phyloP scores from a whole-genome alignment of 495 filamentous ascomycete species.

The Neurospora sp. region DNA sequence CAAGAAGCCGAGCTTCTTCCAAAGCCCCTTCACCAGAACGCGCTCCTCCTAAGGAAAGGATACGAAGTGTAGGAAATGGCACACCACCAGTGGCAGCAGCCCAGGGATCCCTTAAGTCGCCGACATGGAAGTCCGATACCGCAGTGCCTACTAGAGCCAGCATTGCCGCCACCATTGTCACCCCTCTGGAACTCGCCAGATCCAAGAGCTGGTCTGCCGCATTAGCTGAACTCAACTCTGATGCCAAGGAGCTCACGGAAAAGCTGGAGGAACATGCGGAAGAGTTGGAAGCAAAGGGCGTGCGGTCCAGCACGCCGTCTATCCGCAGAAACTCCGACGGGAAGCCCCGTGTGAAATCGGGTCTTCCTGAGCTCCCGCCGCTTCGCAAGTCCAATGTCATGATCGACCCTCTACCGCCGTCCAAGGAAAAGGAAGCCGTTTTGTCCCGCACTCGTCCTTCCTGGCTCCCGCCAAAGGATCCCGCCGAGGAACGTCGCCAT shows the following conservation, averaged over 20 bases:
- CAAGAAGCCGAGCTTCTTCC: constrained; percentile 39
- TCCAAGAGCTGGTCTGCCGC: constrained; percentile 81
- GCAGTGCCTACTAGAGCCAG: constrained; percentile 16
- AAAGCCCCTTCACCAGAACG: constrained; percentile 50
- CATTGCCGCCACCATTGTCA: constrained; percentile 10
- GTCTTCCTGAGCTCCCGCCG: constrained; percentile 63
- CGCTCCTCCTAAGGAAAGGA: constrained; percentile 33
- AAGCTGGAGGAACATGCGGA: constrained; percentile 80
- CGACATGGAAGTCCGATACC: constrained; percentile 33
- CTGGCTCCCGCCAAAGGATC: constrained; percentile 92
- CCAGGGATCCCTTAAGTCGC: constrained; percentile 38
- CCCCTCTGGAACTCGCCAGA: constrained; percentile 38
- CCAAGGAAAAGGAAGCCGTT: constrained; percentile 92
- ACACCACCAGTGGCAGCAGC: constrained; percentile 40
- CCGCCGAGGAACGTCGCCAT: constrained; percentile 84
- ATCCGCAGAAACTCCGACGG: constrained; percentile 31
- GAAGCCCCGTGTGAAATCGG: constrained; percentile 47
- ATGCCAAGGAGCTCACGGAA: constrained; percentile 81
- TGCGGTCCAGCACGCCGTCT: constrained; percentile 26
- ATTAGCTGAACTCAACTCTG: constrained; percentile 68
- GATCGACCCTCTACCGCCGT: constrained; percentile 92
- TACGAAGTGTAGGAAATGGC: constrained; percentile 44
- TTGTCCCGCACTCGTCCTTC: constrained; percentile 83
- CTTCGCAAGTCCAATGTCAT: constrained; percentile 80
- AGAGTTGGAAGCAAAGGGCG: constrained; percentile 39